Base-by-base conservation (phyloP, 805 yeast species). In the Wickerhamomyces rabaulensis region DNA sequence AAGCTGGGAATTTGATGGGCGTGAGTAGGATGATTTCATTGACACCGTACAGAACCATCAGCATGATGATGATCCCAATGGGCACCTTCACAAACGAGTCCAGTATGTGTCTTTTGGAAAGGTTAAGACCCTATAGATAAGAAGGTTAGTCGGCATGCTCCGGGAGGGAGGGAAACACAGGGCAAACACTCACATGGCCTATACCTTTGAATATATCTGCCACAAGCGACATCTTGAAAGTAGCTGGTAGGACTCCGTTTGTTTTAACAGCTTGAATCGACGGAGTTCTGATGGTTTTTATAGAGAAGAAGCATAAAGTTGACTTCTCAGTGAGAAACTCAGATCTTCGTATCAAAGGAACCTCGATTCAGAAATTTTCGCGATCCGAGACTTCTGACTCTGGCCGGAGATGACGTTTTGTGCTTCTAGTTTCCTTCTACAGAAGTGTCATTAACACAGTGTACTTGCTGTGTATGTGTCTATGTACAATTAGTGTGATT, bases 1-100 rank as follows among this genome's bases (percentile, higher is more conserved):
- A 82, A 7, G 85, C 75, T 0, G 92, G 92, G 59, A 84, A 81
- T 40, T 70, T 66, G 50, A 84, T 73, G 3, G 53, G 46, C 1
- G 59, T 59, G 10, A 51, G 46, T 12, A 55, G 25, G 26, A 57
- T 57, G 42, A 56, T 50, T 42, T 60, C 62, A 35, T 60, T 58
- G 35, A 55, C 58, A 4, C 60, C 63, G 26, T 60, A 60, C 10
- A 58, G 47, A 7, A 57, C 45, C 3, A 40, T 46, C 3, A 60
- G 39, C 46, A 56, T 51, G 2, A 46, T 6, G n/a, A 60, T 25
- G 7, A 60, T 33, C 1, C 62, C 63, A 9, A 56, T 42, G 4
- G 63, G 63, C 2, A 58, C 50, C 29, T 57, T 54, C 31, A 57
- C 40, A 33, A 56, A 58, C 3, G 51, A 29, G 15, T 57, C 50